These are phyloP conservation scores for Starmerella etchellsii DNA, from an alignment of 805 yeast genomes.

Conservation along the genomic window DNA sequence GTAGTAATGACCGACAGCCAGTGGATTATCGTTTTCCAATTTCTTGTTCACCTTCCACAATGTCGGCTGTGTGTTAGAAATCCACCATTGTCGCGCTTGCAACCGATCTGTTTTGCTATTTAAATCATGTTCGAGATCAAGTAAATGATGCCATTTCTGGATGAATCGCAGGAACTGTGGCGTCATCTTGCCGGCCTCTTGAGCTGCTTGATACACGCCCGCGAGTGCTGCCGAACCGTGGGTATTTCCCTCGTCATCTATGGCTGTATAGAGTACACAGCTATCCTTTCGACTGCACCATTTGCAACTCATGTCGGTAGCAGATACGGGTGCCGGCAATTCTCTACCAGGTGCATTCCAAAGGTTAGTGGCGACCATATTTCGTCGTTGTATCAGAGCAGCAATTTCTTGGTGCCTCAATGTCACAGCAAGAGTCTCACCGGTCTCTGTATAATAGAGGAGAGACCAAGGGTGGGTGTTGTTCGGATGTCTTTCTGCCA, in stretches of 20 bases:
- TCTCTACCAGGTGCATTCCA: constrained; percentile 21
- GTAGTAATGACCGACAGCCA: background rate
- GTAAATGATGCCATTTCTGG: constrained; percentile 56
- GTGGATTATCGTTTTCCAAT: background rate
- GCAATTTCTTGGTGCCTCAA: constrained; percentile 45
- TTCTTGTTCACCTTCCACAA: constrained; percentile 3
- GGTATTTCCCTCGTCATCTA: constrained; percentile 8
- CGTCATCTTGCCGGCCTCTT: constrained; percentile 15
- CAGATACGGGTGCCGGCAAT: constrained; percentile 11
- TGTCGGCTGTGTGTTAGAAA: constrained; percentile 22
- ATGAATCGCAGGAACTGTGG: constrained; percentile 42
- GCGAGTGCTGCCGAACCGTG: constrained; percentile 1
- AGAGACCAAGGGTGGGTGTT: constrained; percentile 51
- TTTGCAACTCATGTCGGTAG: constrained; percentile 28
- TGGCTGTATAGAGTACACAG: constrained; percentile 22
- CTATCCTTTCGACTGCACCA: constrained; percentile 21
- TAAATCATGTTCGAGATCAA: constrained; percentile 60
- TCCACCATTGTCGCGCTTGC: constrained; percentile 21
- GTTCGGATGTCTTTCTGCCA: constrained; percentile 62
- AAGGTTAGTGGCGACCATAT: constrained; percentile 48
- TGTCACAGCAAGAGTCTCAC: constrained; percentile 42
- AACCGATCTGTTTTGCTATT: constrained; percentile 50
- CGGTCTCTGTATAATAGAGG: constrained; percentile 58
- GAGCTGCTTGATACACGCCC: constrained; percentile 2
- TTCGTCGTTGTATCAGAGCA: constrained; percentile 58